Conservation (phyloP, 2,329 filamentous ascomycete genomes). For the Monosporascus ibericus region DNA sequence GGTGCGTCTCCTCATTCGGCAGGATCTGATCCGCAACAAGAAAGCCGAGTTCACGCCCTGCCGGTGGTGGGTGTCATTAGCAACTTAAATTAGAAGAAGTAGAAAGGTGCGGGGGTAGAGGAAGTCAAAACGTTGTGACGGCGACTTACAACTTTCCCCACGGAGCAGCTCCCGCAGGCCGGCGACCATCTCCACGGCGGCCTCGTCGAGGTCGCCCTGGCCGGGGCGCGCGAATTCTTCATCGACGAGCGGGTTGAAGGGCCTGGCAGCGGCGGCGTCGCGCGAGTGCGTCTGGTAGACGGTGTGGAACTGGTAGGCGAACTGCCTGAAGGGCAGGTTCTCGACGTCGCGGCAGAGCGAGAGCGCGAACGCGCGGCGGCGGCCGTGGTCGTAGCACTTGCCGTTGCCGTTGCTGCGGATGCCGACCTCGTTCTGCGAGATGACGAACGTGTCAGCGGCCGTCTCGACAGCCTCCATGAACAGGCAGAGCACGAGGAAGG, state of each 20-base stretch:
- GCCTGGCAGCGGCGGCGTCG: constrained; percentile 39
- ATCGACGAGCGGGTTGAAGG: constrained; percentile 52
- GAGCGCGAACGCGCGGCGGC: constrained; percentile 38
- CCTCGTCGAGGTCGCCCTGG: constrained; percentile 39
- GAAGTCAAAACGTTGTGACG: background rate
- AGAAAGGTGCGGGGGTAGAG: background rate
- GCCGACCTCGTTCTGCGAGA: constrained; percentile 44
- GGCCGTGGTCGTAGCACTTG: constrained; percentile 13
- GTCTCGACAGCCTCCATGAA: constrained; percentile 54
- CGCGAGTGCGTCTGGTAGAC: constrained; percentile 51
- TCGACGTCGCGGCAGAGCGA: constrained; percentile 45
- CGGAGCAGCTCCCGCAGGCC: constrained; percentile 39
- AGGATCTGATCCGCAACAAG: constrained; percentile 41
- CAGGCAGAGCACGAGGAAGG: constrained; percentile 50
- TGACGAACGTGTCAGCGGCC: constrained; percentile 45
- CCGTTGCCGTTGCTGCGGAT: constrained; percentile 25
- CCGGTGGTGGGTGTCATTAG: constrained; percentile 6
- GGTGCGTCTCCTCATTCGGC: constrained; percentile 37
- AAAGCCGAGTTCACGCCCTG: constrained; percentile 36
- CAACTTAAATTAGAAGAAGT: no score
- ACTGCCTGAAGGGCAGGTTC: constrained; percentile 54
- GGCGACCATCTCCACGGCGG: constrained; percentile 39
- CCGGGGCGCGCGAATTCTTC: constrained; percentile 27
- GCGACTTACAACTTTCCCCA: constrained; percentile 37
- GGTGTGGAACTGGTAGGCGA: constrained; percentile 54